Conservation (phyloP, 1,284 basidiomycete species). For the Lignosus rhinocerotis region DNA sequence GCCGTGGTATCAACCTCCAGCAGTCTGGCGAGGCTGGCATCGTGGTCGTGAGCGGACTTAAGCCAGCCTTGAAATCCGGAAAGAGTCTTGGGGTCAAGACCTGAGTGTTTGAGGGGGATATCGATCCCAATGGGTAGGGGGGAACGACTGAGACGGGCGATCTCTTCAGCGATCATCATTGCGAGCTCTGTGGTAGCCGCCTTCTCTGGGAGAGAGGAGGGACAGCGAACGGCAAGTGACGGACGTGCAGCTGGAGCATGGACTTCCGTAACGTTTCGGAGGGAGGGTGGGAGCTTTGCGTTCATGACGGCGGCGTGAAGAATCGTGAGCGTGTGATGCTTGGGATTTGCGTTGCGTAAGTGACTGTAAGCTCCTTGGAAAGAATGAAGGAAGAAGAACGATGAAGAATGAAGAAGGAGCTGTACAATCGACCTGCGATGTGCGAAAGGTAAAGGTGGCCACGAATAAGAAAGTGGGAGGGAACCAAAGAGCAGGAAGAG, state of each 20-base stretch:
- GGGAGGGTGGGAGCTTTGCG: slow-evolving; percentile 20
- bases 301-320: slow-evolving; percentile 23
- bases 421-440: slow-evolving; percentile 32
- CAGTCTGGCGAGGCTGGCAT: slow-evolving; percentile 23
- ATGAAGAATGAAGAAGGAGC: slow-evolving; percentile 20
- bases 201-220: slow-evolving; percentile 16
- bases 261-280: slow-evolving; percentile 11
- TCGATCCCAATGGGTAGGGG: slow-evolving; percentile 25
- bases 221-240: slow-evolving; percentile 20
- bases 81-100: slow-evolving; percentile 23
- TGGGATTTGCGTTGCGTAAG: slow-evolving; percentile 22
- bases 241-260: slow-evolving; percentile 20
- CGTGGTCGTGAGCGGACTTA: slow-evolving; percentile 25
- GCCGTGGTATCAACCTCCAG: slow-evolving; percentile 23
- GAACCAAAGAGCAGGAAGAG: slow-evolving; percentile 9
- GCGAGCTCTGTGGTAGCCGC: slow-evolving; percentile 26
- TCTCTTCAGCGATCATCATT: slow-evolving; percentile 28
- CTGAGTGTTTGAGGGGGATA: slow-evolving; percentile 23
- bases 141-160: slow-evolving; percentile 24
- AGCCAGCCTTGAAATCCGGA: slow-evolving; percentile 22
- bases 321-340: slow-evolving; percentile 24
- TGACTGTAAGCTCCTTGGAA: slow-evolving; percentile 25
- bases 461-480: slow-evolving; percentile 20
- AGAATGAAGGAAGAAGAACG: slow-evolving; percentile 8
- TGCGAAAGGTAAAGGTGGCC: slow-evolving; percentile 23